Evolutionary conservation across 805 yeast genomes (phyloP).

Genomic region (Spathaspora arborariae): DNA sequence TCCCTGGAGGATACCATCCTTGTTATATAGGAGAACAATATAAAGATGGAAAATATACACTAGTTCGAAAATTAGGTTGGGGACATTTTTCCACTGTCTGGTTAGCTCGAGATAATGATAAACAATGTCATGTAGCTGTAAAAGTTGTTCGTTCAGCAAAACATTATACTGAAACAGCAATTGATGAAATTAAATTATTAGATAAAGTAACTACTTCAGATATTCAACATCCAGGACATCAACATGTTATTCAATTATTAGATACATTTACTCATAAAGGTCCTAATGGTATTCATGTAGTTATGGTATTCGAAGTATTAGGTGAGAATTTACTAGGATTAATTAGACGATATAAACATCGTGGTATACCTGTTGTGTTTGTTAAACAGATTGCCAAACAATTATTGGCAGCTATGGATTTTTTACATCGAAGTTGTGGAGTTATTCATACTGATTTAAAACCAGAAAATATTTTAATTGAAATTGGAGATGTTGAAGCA

Average conservation of each 20-base stretch:
- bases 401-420: slow-evolving; percentile 66
- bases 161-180: slow-evolving; percentile 89
- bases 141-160: slow-evolving; percentile 89
- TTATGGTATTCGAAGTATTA: slow-evolving; percentile 95
- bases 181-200: slow-evolving; percentile 84
- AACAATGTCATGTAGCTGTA: slow-evolving; percentile 79
- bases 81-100: slow-evolving; percentile 97
- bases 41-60: slow-evolving; percentile 67
- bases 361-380: slow-evolving; percentile 72
- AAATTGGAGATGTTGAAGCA: slow-evolving; percentile 78
- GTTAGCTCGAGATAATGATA: slow-evolving; percentile 65
- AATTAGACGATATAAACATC: slow-evolving; percentile 71
- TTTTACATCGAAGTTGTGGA: slow-evolving; percentile 68
- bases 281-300: slow-evolving; percentile 87
- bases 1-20: slow-evolving; percentile 94
- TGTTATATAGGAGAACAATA: slow-evolving; percentile 83
- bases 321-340: slow-evolving; percentile 91
- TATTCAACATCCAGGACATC: slow-evolving; percentile 73
- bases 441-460: slow-evolving; percentile 71
- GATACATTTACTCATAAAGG: slow-evolving; percentile 87
- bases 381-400: slow-evolving; percentile 84
- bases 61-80: slow-evolving; percentile 95
- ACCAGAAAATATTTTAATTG: slow-evolving; percentile 74
- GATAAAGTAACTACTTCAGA: slow-evolving; percentile 61
- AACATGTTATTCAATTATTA: slow-evolving; percentile 71